A percentile compares a stretch with the other conserved stretches of the same genome.
These are phyloP conservation scores for Cryptosporidium ryanae DNA, from an alignment of 169 alveolate genomes.

Conservation along the genomic window DNA sequence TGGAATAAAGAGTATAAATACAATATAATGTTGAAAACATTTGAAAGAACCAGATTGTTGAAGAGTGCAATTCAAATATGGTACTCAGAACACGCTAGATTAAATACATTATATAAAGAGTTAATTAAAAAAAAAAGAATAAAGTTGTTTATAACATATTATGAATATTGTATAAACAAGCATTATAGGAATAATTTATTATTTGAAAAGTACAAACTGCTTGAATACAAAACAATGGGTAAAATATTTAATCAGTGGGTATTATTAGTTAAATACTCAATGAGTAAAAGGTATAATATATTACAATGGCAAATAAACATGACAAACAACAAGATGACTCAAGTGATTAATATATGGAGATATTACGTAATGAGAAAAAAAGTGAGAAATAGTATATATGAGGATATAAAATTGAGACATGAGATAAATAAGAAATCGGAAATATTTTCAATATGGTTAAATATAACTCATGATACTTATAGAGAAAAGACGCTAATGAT, in stretches of 20 bases:
- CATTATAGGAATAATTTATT: not conserved
- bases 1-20: slow-evolving; percentile 10
- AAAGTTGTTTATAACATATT: not conserved
- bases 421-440: not conserved
- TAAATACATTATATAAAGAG: not conserved
- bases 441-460: slow-evolving; percentile 8
- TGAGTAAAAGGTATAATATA: slow-evolving; percentile 60
- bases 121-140: not conserved
- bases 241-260: slow-evolving; percentile 29
- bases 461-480: slow-evolving; percentile 36
- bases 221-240: not conserved
- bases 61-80: not conserved
- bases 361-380: not conserved
- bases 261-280: slow-evolving; percentile 25
- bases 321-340: not conserved
- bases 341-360: slow-evolving; percentile 9
- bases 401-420: not conserved
- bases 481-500: slow-evolving; percentile 41
- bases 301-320: slow-evolving; percentile 43
- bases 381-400: not conserved
- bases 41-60: slow-evolving; percentile 5
- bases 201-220: not conserved
- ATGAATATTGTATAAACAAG: not conserved
- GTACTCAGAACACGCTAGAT: not conserved
- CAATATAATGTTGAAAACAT: not conserved